Evolutionary conservation across 1,284 basidiomycete species (phyloP).

Genomic region (Melampsora occidentalis): DNA sequence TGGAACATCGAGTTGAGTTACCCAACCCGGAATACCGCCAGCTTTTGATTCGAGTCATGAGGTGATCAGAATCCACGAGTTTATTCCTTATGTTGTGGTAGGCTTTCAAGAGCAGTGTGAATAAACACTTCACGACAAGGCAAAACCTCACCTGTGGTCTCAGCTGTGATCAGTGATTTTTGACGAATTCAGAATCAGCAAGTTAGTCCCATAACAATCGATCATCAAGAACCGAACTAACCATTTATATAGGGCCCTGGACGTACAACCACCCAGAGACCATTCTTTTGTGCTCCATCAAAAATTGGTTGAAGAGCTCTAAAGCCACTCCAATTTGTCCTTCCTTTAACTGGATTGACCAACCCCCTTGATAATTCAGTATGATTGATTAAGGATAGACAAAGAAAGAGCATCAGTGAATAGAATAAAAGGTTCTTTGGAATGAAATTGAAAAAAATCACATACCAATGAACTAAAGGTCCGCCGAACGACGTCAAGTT

Average conservation of each 20-base stretch:
- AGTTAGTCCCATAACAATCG: background rate
- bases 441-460: background rate
- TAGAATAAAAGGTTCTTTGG: background rate
- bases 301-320: conserved; percentile 34
- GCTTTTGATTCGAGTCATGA: conserved; percentile 58
- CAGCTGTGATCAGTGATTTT: conserved; percentile 5
- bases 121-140: background rate
- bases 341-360: conserved; percentile 36
- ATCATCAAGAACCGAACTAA: background rate
- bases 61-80: too few species aligned
- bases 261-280: conserved; percentile 38
- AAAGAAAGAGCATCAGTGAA: background rate
- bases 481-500: too few species aligned
- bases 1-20: conserved; percentile 62
- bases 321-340: conserved; percentile 40
- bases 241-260: conserved; percentile 42
- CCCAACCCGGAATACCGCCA: conserved; percentile 75
- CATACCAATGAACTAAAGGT: background rate
- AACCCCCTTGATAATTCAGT: conserved; percentile 23
- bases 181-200: background rate
- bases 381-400: conserved; percentile 9
- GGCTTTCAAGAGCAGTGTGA: conserved; percentile 32
- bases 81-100: conserved; percentile 61
- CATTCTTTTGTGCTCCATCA: conserved; percentile 32
- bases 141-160: conserved; percentile 27